Evolutionary conservation across 805 yeast genomes (phyloP), one percentile per base, ranked within the genome.

Genomic region (Starmerella ratchasimensis): DNA sequence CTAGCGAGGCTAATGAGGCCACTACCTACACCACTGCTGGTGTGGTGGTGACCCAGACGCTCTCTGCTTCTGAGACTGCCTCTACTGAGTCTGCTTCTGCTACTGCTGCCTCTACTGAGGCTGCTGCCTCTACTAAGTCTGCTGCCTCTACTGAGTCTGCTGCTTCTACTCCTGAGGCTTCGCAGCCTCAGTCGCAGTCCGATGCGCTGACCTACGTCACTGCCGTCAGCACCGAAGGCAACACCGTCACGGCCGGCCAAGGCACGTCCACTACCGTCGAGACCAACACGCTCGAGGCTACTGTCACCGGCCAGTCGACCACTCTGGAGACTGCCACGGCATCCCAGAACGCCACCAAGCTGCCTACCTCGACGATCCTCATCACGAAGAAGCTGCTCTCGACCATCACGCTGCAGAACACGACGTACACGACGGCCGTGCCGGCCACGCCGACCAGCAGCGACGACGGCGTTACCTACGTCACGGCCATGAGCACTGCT

Each of bases 401-500:
- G 38, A 46, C 49, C 10, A 39, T 42, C 36, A 44, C 49, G 15
- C 19, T 31, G 15, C 31, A 31, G 31, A 34, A 39, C 39, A 43
- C 45, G 17, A 41, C 45, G 21, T 28, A 37, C 25, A 31, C 26
- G 34, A 21, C 33, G 7, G 31, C 36, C 40, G 33, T 39, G 10
- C 24, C 36, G 8, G 37, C 33, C 40, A 32, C 38, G 7, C 37
- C 43, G n/a, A 16, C 38, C n/a, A 25, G 30, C 4, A 16, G 31
- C 15, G 38, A 28, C 11, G 49, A 44, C n/a, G 49, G 31, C 8
- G 39, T 45, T 20, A 38, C 46, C 10, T 41, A 37, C 29, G 40
- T 44, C 19, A 48, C 50, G 5, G 45, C 17, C 24, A 14, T 36
- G 31, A 35, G 44, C 14, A 47, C 51, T 3, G 49, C 43, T 9